Evolutionary conservation across 2,329 filamentous ascomycete species (phyloP), one percentile per base, ranked within the genome.

Genomic region (Neospermospora avenae): DNA sequence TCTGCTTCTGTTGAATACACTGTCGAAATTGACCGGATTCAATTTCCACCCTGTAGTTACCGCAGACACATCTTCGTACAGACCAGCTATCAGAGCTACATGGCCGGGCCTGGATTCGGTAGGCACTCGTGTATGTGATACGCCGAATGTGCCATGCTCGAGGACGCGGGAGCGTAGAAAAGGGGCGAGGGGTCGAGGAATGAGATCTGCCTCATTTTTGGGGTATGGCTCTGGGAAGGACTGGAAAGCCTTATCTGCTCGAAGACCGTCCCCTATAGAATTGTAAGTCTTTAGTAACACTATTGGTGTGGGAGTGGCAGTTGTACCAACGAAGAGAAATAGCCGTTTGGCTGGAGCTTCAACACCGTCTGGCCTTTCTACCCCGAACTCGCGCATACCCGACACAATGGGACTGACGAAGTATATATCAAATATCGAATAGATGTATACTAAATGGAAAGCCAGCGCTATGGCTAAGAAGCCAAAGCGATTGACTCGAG

Each of bases 1-100:
- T 48, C 88, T 82, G 72, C 93, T 98, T 64, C 91, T 86, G 74
- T 99, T 99, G 83, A 99, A 99, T 11, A 99, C 92, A 71, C 93
- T 98, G 77, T 99, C 95, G 71, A 99, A 99, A 72, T 98, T 90
- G 71, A 99, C 95, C 0, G 95, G 95, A 73, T 99, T 99, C 68
- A 97, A 78, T 77, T 99, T 98, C 95, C 95, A 99, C 16, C 95
- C 95, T 0, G 96, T 99, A 31, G 90, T 96, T 20, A 99, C 95
- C 2, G 95, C 90, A 35, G 95, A 98, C 1, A 99, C 95, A 79
- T 99, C 95, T 76, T 99, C 95, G 73, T 99, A 99, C 39, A 99
- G 78, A 4, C 95, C 95, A 6, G 95, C 95, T 70, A 99, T 99
- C 57, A 99, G 83, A 37, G 95, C 96, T 60, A 99, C 95, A 79